Percentiles rank a stretch among this genome's conserved stretches.
Evolutionary conservation across 805 yeast species (phyloP).

Genomic region (Vanderwaltozyma yarrowii): DNA sequence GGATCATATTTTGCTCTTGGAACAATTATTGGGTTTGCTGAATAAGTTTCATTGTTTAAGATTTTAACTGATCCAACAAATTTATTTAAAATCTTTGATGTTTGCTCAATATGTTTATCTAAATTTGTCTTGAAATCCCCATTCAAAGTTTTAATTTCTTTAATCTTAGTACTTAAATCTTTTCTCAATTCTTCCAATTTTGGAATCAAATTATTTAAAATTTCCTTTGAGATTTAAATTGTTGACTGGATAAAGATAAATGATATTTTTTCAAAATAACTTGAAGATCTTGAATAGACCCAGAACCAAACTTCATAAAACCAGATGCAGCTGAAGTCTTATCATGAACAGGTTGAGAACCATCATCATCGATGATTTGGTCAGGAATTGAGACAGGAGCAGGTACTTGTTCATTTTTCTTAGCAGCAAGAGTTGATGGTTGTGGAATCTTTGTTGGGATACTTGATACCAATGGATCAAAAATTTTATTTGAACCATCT

Average conservation of each 20-base stretch:
- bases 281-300: constrained; percentile 70
- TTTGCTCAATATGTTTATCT: constrained; percentile 46
- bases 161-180: constrained; percentile 62
- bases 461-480: constrained; percentile 41
- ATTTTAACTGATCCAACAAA: constrained; percentile 34
- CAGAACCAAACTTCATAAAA: constrained; percentile 63
- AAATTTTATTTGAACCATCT: constrained; percentile 26
- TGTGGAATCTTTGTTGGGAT: constrained; percentile 22
- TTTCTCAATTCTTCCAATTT: constrained; percentile 47
- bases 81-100: constrained; percentile 44
- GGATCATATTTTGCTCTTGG: constrained; percentile 43
- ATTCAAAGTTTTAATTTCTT: constrained; percentile 62
- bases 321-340: constrained; percentile 26
- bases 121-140: constrained; percentile 50
- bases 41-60: constrained; percentile 7
- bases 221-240: constrained; percentile 42
- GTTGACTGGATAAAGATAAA: constrained; percentile 43
- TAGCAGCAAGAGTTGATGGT: constrained; percentile 8
- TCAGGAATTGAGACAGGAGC: neutral
- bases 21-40: neutral
- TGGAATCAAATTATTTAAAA: constrained; percentile 44
- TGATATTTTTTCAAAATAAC: constrained; percentile 55
- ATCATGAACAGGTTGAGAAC: constrained; percentile 7
- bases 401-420: neutral
- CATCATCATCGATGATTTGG: constrained; percentile 2